A percentile compares a stretch with the other conserved stretches of the same genome.
These are phyloP conservation scores for grape (Vitis vinifera) DNA, from an alignment of 164 flowering plant genomes.

Conservation along the genomic window DNA sequence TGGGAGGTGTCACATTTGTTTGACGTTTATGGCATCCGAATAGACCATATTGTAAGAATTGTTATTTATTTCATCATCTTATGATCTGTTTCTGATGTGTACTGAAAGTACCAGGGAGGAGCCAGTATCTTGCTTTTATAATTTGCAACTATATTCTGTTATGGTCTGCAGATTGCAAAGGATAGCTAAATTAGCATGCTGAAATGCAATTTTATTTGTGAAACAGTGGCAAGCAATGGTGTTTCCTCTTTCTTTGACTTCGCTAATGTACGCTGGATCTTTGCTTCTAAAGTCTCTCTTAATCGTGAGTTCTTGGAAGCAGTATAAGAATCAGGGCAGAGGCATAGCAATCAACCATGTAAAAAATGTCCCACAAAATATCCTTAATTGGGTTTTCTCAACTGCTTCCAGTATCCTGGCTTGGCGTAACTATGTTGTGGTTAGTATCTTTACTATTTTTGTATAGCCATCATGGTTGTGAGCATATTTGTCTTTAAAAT, in stretches of 20 bases:
- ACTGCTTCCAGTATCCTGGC: constrained; percentile 46
- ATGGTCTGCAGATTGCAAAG: constrained; percentile 50
- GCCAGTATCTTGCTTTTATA: constrained; percentile 16
- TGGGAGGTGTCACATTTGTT: constrained; percentile 37
- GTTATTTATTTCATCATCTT: background rate
- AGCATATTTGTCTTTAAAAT: too few species aligned
- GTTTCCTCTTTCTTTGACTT: constrained; percentile 75
- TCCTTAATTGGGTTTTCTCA: constrained; percentile 26
- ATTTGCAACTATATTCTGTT: constrained; percentile 21
- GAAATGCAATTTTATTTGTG: constrained; percentile 62
- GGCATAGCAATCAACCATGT: constrained; percentile 18
- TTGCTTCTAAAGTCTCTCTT: constrained; percentile 41
- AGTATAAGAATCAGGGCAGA: constrained; percentile 20
- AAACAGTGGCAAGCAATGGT: constrained; percentile 92
- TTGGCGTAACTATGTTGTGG: constrained; percentile 92
- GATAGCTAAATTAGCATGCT: constrained; percentile 39
- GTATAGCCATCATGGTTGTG: too few species aligned
- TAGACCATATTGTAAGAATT: constrained; percentile 63
- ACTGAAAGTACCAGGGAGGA: background rate
- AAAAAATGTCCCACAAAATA: constrained; percentile 12
- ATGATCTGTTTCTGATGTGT: background rate
- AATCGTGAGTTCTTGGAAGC: constrained; percentile 44
- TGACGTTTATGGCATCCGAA: constrained; percentile 67
- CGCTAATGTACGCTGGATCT: constrained; percentile 80
- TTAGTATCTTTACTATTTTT: constrained; percentile 31